Conservation (phyloP, 345 rosid species). For the Kernera saxatilis region DNA sequence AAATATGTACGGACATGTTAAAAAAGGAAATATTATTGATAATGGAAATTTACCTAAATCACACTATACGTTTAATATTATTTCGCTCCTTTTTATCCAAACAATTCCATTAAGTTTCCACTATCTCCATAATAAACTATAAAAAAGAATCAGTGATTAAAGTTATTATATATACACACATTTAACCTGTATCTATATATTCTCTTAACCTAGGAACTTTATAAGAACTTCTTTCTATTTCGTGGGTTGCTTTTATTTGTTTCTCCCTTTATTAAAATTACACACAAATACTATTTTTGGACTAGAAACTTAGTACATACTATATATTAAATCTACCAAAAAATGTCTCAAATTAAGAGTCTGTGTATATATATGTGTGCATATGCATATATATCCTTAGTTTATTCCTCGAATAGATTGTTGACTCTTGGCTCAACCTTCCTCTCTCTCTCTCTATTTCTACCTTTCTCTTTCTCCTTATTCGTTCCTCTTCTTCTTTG, state of each 20-base stretch:
- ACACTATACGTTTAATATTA: slow-evolving; percentile 16
- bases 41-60: slow-evolving; percentile 31
- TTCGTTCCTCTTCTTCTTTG: slow-evolving; percentile 25
- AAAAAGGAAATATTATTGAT: slow-evolving; percentile 23
- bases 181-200: slow-evolving; percentile 6
- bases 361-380: slow-evolving; percentile 1
- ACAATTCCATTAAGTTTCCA: slow-evolving; percentile 28
- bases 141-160: neutral
- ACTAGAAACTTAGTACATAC: slow-evolving; percentile 11
- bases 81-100: slow-evolving; percentile 24
- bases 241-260: slow-evolving; percentile 1
- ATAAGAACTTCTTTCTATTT: slow-evolving; percentile 18
- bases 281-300: slow-evolving; percentile 9
- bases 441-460: slow-evolving; percentile 12
- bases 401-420: slow-evolving; percentile 38
- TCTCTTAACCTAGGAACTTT: slow-evolving; percentile 32
- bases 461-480: slow-evolving; percentile 25
- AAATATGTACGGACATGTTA: slow-evolving; percentile 24
- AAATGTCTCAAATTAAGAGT: slow-evolving; percentile 27
- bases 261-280: neutral
- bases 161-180: neutral
- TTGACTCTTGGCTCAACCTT: slow-evolving; percentile 37
- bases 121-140: slow-evolving; percentile 10
- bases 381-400: slow-evolving; percentile 18
- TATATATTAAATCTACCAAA: slow-evolving; percentile 10